Evolutionary conservation across 208 protist species (phyloP), one percentile per base, ranked within the genome.

Genomic region (Crithidia bombi): DNA sequence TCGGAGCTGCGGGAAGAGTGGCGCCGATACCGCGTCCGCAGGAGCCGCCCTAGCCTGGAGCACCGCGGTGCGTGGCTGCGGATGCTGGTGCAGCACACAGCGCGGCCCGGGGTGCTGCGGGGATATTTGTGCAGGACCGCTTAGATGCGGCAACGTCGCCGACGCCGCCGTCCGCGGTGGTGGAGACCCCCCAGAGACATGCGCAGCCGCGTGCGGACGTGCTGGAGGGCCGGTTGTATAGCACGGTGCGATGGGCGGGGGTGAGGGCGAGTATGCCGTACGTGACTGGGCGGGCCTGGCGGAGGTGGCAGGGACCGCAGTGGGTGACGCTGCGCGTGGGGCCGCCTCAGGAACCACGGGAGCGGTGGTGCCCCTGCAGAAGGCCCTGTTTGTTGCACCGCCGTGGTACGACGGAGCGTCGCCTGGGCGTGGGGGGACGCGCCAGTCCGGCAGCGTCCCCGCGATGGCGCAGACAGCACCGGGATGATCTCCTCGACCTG

Each of bases 391-490:
- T 6, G 14, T 19, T 21, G 6, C 9, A 7, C 41, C 41, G 6
- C 15, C 4, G 4, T 47, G 41, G 15, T 47, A 10, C 11, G 9
- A 47, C 41, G 14, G 2, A 21, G 19, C 2, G 9, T 33, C 28
- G n/a, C 50, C 28, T 12, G 35, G 54, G 5, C 5, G 33, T 39
- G 54, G 54, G 35, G 44, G 19, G 43, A 33, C 44, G 15, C 1
- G 3, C 25, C n/a, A 0, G 41, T 6, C 30, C 30, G 39, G 14
- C 58, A 23, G 5, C 30, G 43, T 21, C 43, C 61, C 5, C 52
- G 41, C 15, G 61, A 56, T 11, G 46, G 52, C 25, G 69, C n/a
- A 1, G 61, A 51, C 25, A 69, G 62, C 28, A 61, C 52, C 12
- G 58, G 58, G 2, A n/a, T 52, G 6, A 65, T 35, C 33, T 66